Base-by-base conservation (phyloP, 2,329 filamentous ascomycete genomes). In the Cucurbitaria berberidis region DNA sequence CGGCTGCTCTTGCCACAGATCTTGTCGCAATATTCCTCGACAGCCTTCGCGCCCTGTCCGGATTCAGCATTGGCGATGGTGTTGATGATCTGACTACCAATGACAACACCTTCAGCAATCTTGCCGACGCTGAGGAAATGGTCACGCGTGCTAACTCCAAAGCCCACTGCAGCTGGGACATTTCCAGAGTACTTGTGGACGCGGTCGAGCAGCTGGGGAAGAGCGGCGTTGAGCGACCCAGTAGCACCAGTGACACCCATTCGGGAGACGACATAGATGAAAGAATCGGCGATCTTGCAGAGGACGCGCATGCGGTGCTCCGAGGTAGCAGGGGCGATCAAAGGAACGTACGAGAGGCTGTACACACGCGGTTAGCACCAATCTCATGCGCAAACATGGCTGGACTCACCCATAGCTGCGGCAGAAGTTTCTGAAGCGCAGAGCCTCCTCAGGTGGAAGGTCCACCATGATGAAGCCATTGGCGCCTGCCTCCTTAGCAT, bases 391-490 rank as follows among this genome's bases (percentile, higher is more conserved):
- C 7, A 9, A 13, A 35, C 39, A 10, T 21, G 5, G 15, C 19
- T 76, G 41, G 18, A 78, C 84, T 77, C 73, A 89, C 85, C 88
- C 88, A 73, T 87, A 90, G 69, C 82, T 88, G 54, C 84, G 87
- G 80, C 93, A 97, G 67, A 89, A 86, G 72, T 90, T 88, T 74
- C 93, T 86, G 83, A 98, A 99, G 53, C 90, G 88, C 46, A 97
- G 84, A 59, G 95, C 93, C 81, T 99, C 93, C 82, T 98, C 93
- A 2, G 93, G 93, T 13, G 95, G 93, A 68, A 99, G 78, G 74
- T 99, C 93, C 51, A 96, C 93, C 72, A 98, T 88, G 69, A 99
- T 97, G 78, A 98, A 98, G 53, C 95, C 93, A 77, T 96, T 97
- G 73, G 96, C 86, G 22, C 93, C 91, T 2, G 91, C 89, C 48